These are phyloP conservation scores for Calonectria hongkongensis DNA, from an alignment of 2,329 filamentous ascomycete genomes.

Conservation along the genomic window DNA sequence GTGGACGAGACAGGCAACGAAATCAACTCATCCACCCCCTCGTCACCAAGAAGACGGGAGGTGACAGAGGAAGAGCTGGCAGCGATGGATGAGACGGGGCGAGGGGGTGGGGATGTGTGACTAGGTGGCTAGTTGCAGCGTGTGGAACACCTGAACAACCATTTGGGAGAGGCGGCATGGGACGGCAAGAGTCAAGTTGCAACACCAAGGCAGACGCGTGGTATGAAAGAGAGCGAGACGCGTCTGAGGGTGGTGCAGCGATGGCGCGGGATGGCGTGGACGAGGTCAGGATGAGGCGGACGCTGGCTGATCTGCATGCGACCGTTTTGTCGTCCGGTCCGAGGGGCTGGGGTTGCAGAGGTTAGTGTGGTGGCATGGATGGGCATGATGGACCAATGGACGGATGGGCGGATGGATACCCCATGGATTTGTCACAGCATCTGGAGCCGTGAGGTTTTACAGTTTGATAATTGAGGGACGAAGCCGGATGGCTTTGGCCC, in stretches of 20 bases:
- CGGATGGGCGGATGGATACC: conserved; percentile 48
- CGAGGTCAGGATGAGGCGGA: conserved; percentile 32
- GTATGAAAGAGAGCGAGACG: conserved; percentile 48
- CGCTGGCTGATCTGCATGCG: conserved; percentile 44
- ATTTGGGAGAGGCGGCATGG: conserved; percentile 36
- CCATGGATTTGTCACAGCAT: conserved; percentile 39
- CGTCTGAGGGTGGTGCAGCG: conserved; percentile 43
- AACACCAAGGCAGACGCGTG: conserved; percentile 53
- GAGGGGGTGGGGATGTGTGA: conserved; percentile 45
- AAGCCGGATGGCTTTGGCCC: conserved; percentile 16
- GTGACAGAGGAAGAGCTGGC: conserved; percentile 45
- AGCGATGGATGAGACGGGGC: conserved; percentile 42
- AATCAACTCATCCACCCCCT: conserved; percentile 39
- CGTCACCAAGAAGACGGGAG: conserved; percentile 39
- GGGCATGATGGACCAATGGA: conserved; percentile 32
- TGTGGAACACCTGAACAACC: conserved; percentile 42
- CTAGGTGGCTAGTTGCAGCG: conserved; percentile 32
- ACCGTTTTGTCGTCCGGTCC: conserved; percentile 39
- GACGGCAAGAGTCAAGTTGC: conserved; percentile 36
- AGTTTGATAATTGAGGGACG: conserved; percentile 30
- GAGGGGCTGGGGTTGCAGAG: conserved; percentile 36
- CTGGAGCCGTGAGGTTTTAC: conserved; percentile 32
- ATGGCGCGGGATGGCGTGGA: conserved; percentile 42
- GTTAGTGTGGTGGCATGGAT: conserved; percentile 28
- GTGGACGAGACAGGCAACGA: conserved; percentile 43